A percentile compares a stretch with the other conserved stretches of the same genome.
Conservation (phyloP, 805 yeast genomes). For the Yarrowia yakushimensis region DNA sequence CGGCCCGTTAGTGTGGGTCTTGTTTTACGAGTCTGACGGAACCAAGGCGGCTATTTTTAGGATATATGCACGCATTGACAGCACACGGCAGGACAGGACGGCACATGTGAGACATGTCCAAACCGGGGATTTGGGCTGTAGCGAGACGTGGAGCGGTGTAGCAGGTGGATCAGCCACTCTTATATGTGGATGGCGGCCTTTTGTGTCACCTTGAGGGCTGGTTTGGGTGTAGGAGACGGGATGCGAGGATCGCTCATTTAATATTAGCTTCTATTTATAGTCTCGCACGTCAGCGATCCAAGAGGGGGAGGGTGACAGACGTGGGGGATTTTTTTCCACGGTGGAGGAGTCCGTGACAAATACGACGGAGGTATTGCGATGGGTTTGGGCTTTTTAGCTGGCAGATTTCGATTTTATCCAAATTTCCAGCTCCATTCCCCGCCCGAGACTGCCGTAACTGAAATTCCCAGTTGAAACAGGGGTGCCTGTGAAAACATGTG, state of each 20-base stretch:
- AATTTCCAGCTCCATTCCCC: background rate
- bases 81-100: background rate
- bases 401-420: no score
- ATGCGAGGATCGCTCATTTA: slow-evolving; percentile 22
- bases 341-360: no score
- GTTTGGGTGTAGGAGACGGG: slow-evolving; percentile 11
- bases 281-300: background rate
- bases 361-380: no score
- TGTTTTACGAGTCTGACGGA: no score
- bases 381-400: no score
- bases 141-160: no score
- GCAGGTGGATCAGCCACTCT: no score
- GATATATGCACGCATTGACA: background rate
- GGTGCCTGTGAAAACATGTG: background rate
- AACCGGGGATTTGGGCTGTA: no score
- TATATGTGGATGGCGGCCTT: background rate
- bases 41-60: background rate
- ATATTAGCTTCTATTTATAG: slow-evolving; percentile 20
- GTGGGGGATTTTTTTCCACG: no score
- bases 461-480: background rate
- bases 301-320: no score
- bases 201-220: background rate
- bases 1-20: no score
- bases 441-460: background rate
- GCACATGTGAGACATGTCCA: background rate